Percentiles rank a stretch among this genome's conserved stretches.
phyloP scores from a whole-genome alignment of 805 yeast genomes.

The Metschnikowia corniflorae region DNA sequence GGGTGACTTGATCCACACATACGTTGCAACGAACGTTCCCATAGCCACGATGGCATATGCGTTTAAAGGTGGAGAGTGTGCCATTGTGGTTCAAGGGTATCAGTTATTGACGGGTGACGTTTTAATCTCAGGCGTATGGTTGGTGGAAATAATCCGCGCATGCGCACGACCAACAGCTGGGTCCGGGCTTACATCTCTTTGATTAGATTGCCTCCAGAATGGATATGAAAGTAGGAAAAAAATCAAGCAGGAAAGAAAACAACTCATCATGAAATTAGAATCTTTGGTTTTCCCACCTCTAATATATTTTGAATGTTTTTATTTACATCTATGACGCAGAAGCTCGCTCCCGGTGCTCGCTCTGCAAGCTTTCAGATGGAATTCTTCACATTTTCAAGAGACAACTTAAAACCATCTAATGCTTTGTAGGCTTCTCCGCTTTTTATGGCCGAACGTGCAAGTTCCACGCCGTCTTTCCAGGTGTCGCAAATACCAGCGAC shows the following conservation, averaged over 20 bases:
- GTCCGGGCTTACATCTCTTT: too few relatives aligned
- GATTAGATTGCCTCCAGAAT: too few relatives aligned
- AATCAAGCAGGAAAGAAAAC: too few relatives aligned
- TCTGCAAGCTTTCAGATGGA: too few relatives aligned
- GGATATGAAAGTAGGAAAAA: too few relatives aligned
- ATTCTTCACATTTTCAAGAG: conserved; percentile 1
- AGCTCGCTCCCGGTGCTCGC: too few relatives aligned
- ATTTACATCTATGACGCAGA: too few relatives aligned
- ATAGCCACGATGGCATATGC: conserved; percentile 40
- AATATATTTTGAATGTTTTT: too few relatives aligned
- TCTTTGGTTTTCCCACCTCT: too few relatives aligned
- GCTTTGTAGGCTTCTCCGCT: conserved; percentile 66
- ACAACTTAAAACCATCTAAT: conserved; percentile 48
- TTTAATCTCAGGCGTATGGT: conserved; percentile 14
- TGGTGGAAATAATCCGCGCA: conserved; percentile 12
- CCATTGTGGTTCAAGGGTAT: conserved; percentile 13
- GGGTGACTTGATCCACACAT: conserved; percentile 39
- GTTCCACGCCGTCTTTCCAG: conserved; percentile 75
- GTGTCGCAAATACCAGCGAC: conserved; percentile 62
- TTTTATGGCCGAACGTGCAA: conserved; percentile 65
- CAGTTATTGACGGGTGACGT: too few relatives aligned
- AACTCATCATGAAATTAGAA: too few relatives aligned
- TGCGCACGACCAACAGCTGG: conserved; percentile 17
- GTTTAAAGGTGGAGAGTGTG: conserved; percentile 40
- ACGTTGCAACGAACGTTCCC: conserved; percentile 39